phyloP scores from a whole-genome alignment of 768 basidiomycete genomes.

The Peribolospora kevripleyi region DNA sequence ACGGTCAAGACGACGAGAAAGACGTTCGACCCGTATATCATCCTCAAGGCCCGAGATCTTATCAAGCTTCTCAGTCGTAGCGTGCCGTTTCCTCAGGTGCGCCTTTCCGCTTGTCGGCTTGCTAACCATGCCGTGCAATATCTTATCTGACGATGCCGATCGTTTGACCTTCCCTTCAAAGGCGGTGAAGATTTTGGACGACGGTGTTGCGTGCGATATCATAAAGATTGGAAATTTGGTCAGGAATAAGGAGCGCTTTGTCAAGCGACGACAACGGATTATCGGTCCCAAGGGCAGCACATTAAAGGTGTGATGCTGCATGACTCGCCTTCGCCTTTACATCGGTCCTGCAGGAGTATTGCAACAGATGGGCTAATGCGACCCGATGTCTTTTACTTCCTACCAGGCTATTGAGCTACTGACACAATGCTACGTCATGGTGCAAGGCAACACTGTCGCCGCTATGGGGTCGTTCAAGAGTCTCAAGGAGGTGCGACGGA shows the following conservation, averaged over 20 bases:
- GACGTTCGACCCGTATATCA: slow-evolving; percentile 86
- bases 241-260: slow-evolving; percentile 85
- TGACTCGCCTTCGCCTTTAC: neutral
- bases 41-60: slow-evolving; percentile 86
- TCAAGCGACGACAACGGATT: slow-evolving; percentile 82
- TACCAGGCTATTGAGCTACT: slow-evolving; percentile 83
- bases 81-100: slow-evolving; percentile 34
- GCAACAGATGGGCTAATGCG: neutral
- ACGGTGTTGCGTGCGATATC: slow-evolving; percentile 76
- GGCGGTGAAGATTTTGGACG: slow-evolving; percentile 72
- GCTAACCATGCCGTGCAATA: neutral
- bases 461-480: slow-evolving; percentile 93
- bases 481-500: slow-evolving; percentile 82
- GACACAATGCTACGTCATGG: slow-evolving; percentile 87
- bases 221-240: slow-evolving; percentile 92
- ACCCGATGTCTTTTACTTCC: neutral
- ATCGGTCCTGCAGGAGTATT: neutral
- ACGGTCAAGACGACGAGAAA: slow-evolving; percentile 88
- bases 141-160: no score
- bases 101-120: neutral
- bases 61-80: slow-evolving; percentile 85
- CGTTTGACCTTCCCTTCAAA: slow-evolving; percentile 21
- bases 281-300: slow-evolving; percentile 96
- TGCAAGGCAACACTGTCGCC: slow-evolving; percentile 93
- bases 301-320: slow-evolving; percentile 44